phyloP scores from a whole-genome alignment of 345 rosid genomes.

The Melaleuca alternifolia region DNA sequence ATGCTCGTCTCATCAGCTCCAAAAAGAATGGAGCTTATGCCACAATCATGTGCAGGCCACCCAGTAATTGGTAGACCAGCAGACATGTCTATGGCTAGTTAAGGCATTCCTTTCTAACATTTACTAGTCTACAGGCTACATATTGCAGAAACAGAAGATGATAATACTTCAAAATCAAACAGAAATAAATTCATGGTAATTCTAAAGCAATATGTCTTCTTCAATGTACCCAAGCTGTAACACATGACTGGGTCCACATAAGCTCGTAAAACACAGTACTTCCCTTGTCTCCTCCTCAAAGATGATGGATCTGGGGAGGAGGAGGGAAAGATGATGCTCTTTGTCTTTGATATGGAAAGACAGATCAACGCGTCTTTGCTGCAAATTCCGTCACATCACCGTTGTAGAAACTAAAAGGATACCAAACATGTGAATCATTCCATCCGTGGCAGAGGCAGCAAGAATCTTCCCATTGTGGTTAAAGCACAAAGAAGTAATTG shows the following conservation, averaged over 20 bases:
- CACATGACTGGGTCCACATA: not conserved
- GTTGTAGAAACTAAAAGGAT: conserved; percentile 30
- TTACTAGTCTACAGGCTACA: not conserved
- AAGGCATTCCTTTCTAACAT: conserved; percentile 16
- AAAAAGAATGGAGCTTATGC: conserved; percentile 53
- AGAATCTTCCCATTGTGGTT: conserved; percentile 73
- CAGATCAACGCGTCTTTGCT: not conserved
- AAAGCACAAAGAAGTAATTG: conserved; percentile 64
- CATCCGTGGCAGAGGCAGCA: conserved; percentile 74
- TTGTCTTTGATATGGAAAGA: not conserved
- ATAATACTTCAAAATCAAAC: not conserved
- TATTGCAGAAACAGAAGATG: not conserved
- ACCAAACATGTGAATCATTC: conserved; percentile 87
- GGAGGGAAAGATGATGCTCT: not conserved
- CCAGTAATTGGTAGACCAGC: conserved; percentile 70
- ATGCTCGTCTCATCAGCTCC: conserved; percentile 72
- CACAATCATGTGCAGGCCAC: conserved; percentile 77
- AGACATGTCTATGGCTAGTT: conserved; percentile 53
- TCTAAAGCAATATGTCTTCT: not conserved
- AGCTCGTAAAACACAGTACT: not conserved
- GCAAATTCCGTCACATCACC: not conserved
- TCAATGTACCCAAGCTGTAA: not conserved
- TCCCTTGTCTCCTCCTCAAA: not conserved
- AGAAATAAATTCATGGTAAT: not conserved
- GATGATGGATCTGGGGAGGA: not conserved